Base-by-base conservation (phyloP, 1,284 basidiomycete genomes). In the Boletellus deceptivus region DNA sequence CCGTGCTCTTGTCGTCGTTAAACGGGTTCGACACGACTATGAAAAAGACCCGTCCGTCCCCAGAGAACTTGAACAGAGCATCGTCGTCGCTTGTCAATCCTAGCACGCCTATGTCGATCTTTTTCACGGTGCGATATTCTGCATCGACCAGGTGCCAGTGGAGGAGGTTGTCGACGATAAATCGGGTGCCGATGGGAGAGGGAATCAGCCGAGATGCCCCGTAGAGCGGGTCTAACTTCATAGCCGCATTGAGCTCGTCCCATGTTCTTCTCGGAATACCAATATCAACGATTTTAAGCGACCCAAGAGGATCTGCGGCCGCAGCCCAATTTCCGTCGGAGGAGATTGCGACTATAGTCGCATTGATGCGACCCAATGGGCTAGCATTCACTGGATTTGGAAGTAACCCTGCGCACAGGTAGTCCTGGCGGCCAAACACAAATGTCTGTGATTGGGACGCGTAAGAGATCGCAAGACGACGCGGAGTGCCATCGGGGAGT, bases 271-370 rank as follows among this genome's bases (percentile, higher is more conserved):
- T 16, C 7, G 24, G 29, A 4, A 44, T 17, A 8, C 40, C 40
- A n/a, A 62, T 46, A 37, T 64, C 54, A 4, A 45, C 8, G 9
- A 62, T 53, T 17, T 58, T 16, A 13, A 61, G 29, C 5, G 44
- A 53, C 8, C 57, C 59, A 14, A 18, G 33, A n/a, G 22, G 2
- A 10, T 48, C 31, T 5, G 42, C 43, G 1, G 38, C 25, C 35
- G 50, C 62, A 20, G 53, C 48, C 57, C 57, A 58, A 24, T 35
- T 50, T 1, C 60, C 60, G 17, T 61, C 60, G 0, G 55, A 41
- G 3, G 62, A 61, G 11, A 62, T 36, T 0, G 59, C 51, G 17
- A 54, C 24, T 0, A 14, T 24, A 22, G 31, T 24, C 2, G 22
- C n/a, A 3, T 4, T 1, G 9, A 7, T 14, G 6, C 6, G 16